Evolutionary conservation across 2,329 filamentous ascomycete species (phyloP).

Genomic region (Beauveria varroae): DNA sequence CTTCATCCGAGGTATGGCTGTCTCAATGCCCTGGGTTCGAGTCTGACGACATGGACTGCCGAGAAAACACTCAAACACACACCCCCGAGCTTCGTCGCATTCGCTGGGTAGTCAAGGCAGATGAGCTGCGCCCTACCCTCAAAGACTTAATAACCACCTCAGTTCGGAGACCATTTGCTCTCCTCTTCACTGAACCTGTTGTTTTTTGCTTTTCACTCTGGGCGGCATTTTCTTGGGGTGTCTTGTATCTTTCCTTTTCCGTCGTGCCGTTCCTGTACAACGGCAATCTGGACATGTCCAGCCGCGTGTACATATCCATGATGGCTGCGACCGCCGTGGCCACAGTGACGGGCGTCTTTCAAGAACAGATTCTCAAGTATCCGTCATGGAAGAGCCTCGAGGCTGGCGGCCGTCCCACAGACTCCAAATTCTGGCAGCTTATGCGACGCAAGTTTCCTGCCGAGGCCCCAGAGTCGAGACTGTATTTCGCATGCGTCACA

Average conservation of each 20-base stretch:
- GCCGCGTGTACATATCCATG: slow-evolving; percentile 68
- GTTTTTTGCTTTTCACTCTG: slow-evolving; percentile 85
- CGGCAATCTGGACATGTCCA: slow-evolving; percentile 56
- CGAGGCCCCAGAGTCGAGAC: slow-evolving; percentile 62
- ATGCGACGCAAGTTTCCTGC: slow-evolving; percentile 39
- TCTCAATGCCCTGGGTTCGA: background rate
- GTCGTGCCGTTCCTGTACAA: slow-evolving; percentile 73
- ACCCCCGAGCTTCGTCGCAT: slow-evolving; percentile 40
- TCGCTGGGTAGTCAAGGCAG: slow-evolving; percentile 71
- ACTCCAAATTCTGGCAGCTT: slow-evolving; percentile 35
- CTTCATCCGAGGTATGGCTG: background rate
- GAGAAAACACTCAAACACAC: background rate
- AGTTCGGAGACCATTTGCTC: slow-evolving; percentile 67
- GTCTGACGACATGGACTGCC: background rate
- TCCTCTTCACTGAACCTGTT: slow-evolving; percentile 68
- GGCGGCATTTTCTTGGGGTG: slow-evolving; percentile 84
- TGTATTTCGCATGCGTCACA: slow-evolving; percentile 78
- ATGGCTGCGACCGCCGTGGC: slow-evolving; percentile 58
- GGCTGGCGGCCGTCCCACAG: slow-evolving; percentile 16
- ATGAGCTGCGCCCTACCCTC: slow-evolving; percentile 67
- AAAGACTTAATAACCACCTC: slow-evolving; percentile 65
- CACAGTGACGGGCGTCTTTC: slow-evolving; percentile 61
- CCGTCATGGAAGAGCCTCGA: slow-evolving; percentile 24
- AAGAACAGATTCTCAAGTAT: slow-evolving; percentile 57
- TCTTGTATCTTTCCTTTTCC: slow-evolving; percentile 78